phyloP scores from a whole-genome alignment of 2,329 filamentous ascomycete species.

The Xylaria sp. region DNA sequence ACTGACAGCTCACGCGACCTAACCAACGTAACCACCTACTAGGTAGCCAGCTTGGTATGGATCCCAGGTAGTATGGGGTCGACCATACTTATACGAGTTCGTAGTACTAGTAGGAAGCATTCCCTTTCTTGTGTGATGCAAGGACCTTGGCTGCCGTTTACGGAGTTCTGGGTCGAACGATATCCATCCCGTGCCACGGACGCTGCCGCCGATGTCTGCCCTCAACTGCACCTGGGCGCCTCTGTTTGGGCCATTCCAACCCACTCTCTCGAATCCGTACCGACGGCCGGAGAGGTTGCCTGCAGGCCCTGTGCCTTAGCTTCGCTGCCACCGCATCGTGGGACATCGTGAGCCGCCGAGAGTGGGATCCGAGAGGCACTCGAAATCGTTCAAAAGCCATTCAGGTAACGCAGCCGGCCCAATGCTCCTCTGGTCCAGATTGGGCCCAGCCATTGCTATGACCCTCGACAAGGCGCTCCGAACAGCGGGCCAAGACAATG shows the following conservation, averaged over 20 bases:
- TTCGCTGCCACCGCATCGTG: slow-evolving; percentile 35
- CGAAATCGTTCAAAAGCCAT: slow-evolving; percentile 14
- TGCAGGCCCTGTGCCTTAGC: slow-evolving; percentile 27
- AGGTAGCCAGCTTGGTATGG: too few species aligned
- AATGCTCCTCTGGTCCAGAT: slow-evolving; percentile 8
- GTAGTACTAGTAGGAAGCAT: neutral
- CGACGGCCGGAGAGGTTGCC: slow-evolving; percentile 24
- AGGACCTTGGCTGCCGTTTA: slow-evolving; percentile 23
- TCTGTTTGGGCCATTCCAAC: neutral
- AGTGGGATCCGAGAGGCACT: neutral
- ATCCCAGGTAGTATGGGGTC: neutral
- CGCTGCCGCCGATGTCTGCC: neutral
- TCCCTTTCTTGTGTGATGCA: slow-evolving; percentile 11
- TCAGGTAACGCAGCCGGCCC: slow-evolving; percentile 16
- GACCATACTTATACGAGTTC: neutral
- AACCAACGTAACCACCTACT: too few species aligned
- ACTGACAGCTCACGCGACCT: slow-evolving; percentile 32
- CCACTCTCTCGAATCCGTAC: slow-evolving; percentile 18
- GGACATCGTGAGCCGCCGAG: slow-evolving; percentile 29
- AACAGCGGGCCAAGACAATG: slow-evolving; percentile 22
- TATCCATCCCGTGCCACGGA: slow-evolving; percentile 13
- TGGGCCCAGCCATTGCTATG: slow-evolving; percentile 9
- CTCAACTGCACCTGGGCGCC: neutral
- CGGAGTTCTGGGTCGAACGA: slow-evolving; percentile 30
- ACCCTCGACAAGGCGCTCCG: slow-evolving; percentile 21